A percentile compares a stretch with the other conserved stretches of the same genome.
These are phyloP conservation scores for Viola odorata DNA, from an alignment of 345 rosid genomes.

Conservation along the genomic window DNA sequence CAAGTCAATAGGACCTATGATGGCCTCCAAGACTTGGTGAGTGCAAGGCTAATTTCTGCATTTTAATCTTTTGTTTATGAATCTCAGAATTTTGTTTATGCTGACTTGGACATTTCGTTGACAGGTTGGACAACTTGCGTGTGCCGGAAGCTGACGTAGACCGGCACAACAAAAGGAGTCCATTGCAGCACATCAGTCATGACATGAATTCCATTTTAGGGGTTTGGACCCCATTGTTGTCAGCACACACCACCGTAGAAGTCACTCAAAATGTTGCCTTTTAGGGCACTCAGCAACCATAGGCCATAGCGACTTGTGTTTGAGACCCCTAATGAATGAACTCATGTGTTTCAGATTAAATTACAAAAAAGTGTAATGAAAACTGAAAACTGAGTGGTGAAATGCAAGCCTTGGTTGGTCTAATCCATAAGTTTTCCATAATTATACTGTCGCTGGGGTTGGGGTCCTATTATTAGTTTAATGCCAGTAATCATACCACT, in stretches of 20 bases:
- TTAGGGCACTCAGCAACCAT: neutral
- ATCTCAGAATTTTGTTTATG: neutral
- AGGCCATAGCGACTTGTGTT: too few relatives aligned
- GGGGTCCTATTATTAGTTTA: too few relatives aligned
- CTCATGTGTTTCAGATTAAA: too few relatives aligned
- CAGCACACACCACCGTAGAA: neutral
- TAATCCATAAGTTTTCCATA: too few relatives aligned
- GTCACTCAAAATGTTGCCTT: neutral
- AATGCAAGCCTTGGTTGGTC: neutral
- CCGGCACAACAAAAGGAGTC: conserved; percentile 4
- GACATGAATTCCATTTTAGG: conserved; percentile 39
- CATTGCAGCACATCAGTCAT: conserved; percentile 27
- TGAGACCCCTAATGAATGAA: neutral
- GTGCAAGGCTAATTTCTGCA: too few relatives aligned
- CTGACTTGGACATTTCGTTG: neutral
- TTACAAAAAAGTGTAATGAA: too few relatives aligned
- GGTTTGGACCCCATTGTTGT: neutral
- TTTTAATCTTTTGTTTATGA: too few relatives aligned
- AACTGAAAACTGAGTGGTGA: neutral
- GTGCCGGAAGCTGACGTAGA: conserved; percentile 12
- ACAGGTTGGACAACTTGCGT: conserved; percentile 2
- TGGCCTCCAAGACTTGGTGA: too few relatives aligned
- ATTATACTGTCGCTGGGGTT: too few relatives aligned
- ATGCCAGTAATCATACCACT: too few relatives aligned
- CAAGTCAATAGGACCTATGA: too few relatives aligned